Conservation (phyloP, 2,329 filamentous ascomycete genomes). For the Neopestalotiopsis clavispora region DNA sequence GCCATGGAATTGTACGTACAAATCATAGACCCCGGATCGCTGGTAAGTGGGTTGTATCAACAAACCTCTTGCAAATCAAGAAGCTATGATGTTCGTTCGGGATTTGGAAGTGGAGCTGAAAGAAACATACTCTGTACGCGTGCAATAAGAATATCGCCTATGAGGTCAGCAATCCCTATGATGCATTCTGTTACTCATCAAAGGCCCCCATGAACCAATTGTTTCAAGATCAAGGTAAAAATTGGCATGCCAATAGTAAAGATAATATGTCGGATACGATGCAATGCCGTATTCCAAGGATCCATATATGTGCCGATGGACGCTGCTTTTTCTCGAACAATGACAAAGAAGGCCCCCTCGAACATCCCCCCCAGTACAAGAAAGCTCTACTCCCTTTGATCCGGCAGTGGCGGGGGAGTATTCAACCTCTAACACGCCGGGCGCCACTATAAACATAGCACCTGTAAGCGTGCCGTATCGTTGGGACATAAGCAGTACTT, state of each 20-base stretch:
- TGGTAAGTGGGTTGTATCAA: not conserved
- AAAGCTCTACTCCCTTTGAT: not conserved
- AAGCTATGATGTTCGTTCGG: not conserved
- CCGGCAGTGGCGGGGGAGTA: not conserved
- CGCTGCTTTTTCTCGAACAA: not conserved
- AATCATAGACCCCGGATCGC: not conserved
- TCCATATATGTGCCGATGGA: not conserved
- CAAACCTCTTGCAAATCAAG: not conserved
- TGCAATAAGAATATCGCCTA: too few species aligned
- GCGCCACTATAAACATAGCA: not conserved
- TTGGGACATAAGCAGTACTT: not conserved
- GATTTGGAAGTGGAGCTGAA: not conserved
- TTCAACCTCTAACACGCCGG: constrained; percentile 9
- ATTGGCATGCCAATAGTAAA: too few species aligned
- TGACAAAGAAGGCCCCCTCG: not conserved
- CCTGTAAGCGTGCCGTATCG: not conserved
- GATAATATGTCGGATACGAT: too few species aligned
- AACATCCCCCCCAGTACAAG: not conserved
- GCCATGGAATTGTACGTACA: not conserved
- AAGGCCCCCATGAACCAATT: not conserved
- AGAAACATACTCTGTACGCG: not conserved
- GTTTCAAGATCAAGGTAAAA: not conserved
- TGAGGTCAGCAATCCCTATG: too few species aligned
- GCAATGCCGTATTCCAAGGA: too few species aligned
- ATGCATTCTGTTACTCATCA: not conserved